Evolutionary conservation across 2,329 filamentous ascomycete species (phyloP).

Genomic region (Grosmannia clavigera): DNA sequence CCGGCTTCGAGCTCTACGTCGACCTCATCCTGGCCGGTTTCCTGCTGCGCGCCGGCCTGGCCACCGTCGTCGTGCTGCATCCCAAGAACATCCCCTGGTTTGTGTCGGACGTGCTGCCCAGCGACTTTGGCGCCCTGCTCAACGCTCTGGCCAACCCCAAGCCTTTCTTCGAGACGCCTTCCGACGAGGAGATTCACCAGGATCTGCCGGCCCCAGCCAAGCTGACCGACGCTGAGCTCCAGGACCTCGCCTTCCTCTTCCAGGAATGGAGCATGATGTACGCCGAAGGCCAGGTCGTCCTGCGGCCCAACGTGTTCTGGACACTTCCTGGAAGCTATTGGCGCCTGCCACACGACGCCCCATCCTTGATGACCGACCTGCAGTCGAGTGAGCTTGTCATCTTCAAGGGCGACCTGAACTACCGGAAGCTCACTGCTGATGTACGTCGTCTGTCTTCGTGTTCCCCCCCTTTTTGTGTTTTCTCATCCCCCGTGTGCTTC

Average conservation of each 20-base stretch:
- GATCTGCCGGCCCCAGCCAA: slow-evolving; percentile 42
- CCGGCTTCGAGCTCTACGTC: slow-evolving; percentile 93
- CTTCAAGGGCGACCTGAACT: slow-evolving; percentile 97
- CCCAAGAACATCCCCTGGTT: slow-evolving; percentile 98
- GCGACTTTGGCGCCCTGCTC: slow-evolving; percentile 74
- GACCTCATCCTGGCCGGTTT: slow-evolving; percentile 89
- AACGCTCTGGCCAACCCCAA: slow-evolving; percentile 66
- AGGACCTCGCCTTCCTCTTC: slow-evolving; percentile 65
- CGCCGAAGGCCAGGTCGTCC: slow-evolving; percentile 67
- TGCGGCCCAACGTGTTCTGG: slow-evolving; percentile 86
- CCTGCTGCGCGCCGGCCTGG: slow-evolving; percentile 70
- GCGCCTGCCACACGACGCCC: slow-evolving; percentile 61
- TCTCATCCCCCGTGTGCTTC: background rate
- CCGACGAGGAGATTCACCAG: slow-evolving; percentile 50
- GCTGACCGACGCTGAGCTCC: slow-evolving; percentile 54
- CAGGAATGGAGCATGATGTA: slow-evolving; percentile 69
- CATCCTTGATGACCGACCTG: slow-evolving; percentile 61
- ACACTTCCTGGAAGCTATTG: slow-evolving; percentile 80
- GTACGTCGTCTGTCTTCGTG: slow-evolving; percentile 34
- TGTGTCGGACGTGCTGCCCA: slow-evolving; percentile 84
- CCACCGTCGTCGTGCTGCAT: slow-evolving; percentile 77
- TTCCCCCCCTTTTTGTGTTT: background rate
- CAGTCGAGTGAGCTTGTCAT: slow-evolving; percentile 77
- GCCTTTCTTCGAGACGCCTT: slow-evolving; percentile 63
- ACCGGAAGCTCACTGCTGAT: slow-evolving; percentile 83